Evolutionary conservation across 1,284 basidiomycete genomes (phyloP).

Genomic region (Sanguinoderma infundibulare): DNA sequence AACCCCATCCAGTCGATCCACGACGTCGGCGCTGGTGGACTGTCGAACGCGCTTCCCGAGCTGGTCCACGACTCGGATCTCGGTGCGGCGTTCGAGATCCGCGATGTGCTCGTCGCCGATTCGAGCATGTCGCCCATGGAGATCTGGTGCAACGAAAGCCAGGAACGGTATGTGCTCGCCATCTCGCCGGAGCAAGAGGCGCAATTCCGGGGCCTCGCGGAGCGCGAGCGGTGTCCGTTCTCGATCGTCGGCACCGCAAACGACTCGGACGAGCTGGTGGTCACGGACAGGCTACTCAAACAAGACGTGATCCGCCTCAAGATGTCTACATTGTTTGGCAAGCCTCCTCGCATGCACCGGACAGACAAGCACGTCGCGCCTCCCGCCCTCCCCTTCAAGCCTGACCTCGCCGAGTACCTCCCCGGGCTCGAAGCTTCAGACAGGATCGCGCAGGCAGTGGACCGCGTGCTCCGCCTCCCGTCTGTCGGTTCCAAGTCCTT

Average conservation of each 20-base stretch:
- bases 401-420: slow-evolving; percentile 71
- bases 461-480: slow-evolving; percentile 89
- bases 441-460: slow-evolving; percentile 65
- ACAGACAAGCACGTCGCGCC: slow-evolving; percentile 63
- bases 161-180: slow-evolving; percentile 97
- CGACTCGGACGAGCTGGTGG: slow-evolving; percentile 79
- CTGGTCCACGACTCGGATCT: slow-evolving; percentile 94
- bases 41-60: slow-evolving; percentile 97
- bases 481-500: slow-evolving; percentile 96
- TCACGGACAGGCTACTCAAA: slow-evolving; percentile 86
- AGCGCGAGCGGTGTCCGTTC: slow-evolving; percentile 92
- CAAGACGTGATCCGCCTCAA: slow-evolving; percentile 86
- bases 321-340: slow-evolving; percentile 97
- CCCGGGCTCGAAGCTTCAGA: slow-evolving; percentile 45
- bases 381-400: slow-evolving; percentile 69
- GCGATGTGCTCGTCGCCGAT: slow-evolving; percentile 93
- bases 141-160: slow-evolving; percentile 99
- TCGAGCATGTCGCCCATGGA: slow-evolving; percentile 98
- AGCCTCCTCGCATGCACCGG: slow-evolving; percentile 92
- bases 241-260: slow-evolving; percentile 92
- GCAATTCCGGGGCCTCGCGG: slow-evolving; percentile 79
- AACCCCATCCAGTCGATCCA: slow-evolving; percentile 97
- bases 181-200: slow-evolving; percentile 64
- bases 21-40: slow-evolving; percentile 96
- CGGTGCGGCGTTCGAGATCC: slow-evolving; percentile 94